phyloP scores from a whole-genome alignment of 164 flowering plant species.

The Magnolia officinalis region DNA sequence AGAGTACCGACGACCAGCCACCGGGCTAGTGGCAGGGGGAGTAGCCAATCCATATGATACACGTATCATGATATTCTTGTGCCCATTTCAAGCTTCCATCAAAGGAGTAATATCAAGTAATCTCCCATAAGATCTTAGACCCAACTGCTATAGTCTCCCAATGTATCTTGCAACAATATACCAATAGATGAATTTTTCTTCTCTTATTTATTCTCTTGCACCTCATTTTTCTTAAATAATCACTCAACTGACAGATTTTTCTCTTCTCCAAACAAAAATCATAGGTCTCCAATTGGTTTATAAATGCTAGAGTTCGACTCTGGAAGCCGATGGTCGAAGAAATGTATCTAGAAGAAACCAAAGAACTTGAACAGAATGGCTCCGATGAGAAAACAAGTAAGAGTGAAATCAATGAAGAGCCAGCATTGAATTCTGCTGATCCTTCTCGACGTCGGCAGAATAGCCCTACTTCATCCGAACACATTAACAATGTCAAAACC shows the following conservation, averaged over 20 bases:
- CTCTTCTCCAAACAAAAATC: slow-evolving; percentile 10
- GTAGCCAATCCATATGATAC: background rate
- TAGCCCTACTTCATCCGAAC: slow-evolving; percentile 26
- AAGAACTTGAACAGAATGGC: slow-evolving; percentile 61
- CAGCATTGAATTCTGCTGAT: slow-evolving; percentile 33
- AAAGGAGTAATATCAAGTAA: too few relatives aligned
- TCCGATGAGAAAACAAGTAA: slow-evolving; percentile 49
- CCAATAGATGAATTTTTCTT: too few relatives aligned
- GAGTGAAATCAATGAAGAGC: slow-evolving; percentile 46
- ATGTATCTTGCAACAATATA: too few relatives aligned
- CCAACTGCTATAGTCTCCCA: too few relatives aligned
- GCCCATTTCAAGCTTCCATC: too few relatives aligned
- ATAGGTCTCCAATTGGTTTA: slow-evolving; percentile 98
- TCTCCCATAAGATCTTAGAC: too few relatives aligned
- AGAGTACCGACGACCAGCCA: too few relatives aligned
- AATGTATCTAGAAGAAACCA: slow-evolving; percentile 87
- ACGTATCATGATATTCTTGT: too few relatives aligned
- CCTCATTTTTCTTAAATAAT: too few relatives aligned
- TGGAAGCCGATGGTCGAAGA: slow-evolving; percentile 99
- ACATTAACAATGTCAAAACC: slow-evolving; percentile 23
- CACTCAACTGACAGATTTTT: background rate
- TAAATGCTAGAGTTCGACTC: slow-evolving; percentile 93
- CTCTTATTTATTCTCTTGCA: too few relatives aligned
- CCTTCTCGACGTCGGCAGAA: slow-evolving; percentile 24
- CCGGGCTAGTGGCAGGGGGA: too few relatives aligned